Evolutionary conservation across 1,139 yeast genomes (phyloP).

Genomic region (Hyphopichia buzzinii): DNA sequence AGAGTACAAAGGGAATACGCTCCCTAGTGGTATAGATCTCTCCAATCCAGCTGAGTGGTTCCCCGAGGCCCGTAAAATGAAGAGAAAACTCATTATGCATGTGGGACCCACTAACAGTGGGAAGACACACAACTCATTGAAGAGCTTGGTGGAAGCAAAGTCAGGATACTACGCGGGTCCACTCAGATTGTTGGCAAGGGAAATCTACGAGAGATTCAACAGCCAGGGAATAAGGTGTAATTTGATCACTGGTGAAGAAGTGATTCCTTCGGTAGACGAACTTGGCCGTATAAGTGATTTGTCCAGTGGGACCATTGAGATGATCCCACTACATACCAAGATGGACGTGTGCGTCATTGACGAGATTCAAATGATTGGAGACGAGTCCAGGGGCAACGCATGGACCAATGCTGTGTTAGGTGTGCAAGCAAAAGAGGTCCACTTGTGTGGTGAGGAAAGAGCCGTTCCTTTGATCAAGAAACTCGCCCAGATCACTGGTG

Average conservation of each 20-base stretch:
- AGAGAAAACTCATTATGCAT: conserved; percentile 79
- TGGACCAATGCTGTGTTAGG: conserved; percentile 95
- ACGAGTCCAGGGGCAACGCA: conserved; percentile 79
- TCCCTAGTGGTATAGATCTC: conserved; percentile 39
- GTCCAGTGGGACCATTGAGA: conserved; percentile 90
- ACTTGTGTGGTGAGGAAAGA: conserved; percentile 90
- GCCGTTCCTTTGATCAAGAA: conserved; percentile 64
- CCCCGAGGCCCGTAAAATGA: conserved; percentile 80
- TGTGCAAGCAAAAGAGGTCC: conserved; percentile 80
- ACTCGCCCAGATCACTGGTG: conserved; percentile 72
- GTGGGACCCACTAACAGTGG: conserved; percentile 98
- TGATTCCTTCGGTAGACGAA: conserved; percentile 65
- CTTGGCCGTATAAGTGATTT: conserved; percentile 70
- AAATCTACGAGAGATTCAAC: conserved; percentile 79
- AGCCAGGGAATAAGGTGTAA: conserved; percentile 69
- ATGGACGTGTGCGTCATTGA: conserved; percentile 91
- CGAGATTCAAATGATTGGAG: conserved; percentile 94
- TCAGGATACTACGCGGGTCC: conserved; percentile 98
- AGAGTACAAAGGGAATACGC: neutral
- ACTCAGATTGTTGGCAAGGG: conserved; percentile 82
- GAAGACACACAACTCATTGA: conserved; percentile 83
- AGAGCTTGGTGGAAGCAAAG: conserved; percentile 61
- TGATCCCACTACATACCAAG: conserved; percentile 67
- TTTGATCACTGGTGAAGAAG: conserved; percentile 91
- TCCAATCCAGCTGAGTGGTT: conserved; percentile 83